phyloP scores from a whole-genome alignment of 345 rosid genomes.

The Eucalyptus cloeziana region DNA sequence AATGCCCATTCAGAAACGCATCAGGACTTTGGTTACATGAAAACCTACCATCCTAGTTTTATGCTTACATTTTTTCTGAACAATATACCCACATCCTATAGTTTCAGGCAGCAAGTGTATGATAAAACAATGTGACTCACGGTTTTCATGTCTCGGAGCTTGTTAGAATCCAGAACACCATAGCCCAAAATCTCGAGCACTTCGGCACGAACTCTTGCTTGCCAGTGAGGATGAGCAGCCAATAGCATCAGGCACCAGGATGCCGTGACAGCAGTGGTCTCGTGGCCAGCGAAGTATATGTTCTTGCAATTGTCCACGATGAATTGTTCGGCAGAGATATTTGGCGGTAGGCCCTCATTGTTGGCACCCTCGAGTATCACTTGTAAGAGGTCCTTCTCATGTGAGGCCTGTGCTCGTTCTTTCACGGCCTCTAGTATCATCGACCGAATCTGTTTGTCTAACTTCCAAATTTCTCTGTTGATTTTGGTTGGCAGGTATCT shows the following conservation, averaged over 20 bases:
- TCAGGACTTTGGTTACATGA: neutral
- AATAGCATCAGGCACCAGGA: constrained; percentile 26
- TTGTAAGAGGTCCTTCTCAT: constrained; percentile 25
- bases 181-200: neutral
- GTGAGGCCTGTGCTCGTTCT: neutral
- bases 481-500: constrained; percentile 17
- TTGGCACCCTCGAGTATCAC: constrained; percentile 16
- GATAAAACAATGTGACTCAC: neutral
- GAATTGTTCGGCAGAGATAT: constrained; percentile 8
- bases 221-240: constrained; percentile 36
- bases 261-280: constrained; percentile 19
- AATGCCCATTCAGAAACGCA: neutral
- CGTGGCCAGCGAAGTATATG: constrained; percentile 40
- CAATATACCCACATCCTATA: neutral
- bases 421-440: constrained; percentile 13
- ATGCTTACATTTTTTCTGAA: neutral
- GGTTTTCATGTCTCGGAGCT: constrained; percentile 9
- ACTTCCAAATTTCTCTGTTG: constrained; percentile 26
- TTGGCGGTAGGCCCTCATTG: neutral
- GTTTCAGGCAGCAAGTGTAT: neutral
- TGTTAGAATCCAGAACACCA: constrained; percentile 1
- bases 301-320: constrained; percentile 41
- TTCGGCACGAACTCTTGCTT: constrained; percentile 26
- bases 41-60: neutral
- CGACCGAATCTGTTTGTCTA: constrained; percentile 12